Evolutionary conservation across 768 basidiomycete genomes (phyloP).

Genomic region (Pisolithus microcarpus): DNA sequence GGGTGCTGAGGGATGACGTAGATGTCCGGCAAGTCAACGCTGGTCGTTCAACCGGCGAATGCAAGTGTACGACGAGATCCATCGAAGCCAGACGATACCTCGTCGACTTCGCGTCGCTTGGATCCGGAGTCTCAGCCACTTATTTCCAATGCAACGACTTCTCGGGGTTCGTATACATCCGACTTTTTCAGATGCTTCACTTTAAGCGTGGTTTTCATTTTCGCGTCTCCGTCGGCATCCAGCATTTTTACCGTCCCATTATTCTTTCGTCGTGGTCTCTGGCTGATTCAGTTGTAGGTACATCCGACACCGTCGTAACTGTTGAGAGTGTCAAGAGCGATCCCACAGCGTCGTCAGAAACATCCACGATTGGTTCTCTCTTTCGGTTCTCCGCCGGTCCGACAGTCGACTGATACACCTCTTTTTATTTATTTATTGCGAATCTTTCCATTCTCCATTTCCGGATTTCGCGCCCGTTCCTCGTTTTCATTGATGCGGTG

Average conservation of each 20-base stretch:
- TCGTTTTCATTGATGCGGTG: conserved; percentile 15
- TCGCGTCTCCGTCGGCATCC: background rate
- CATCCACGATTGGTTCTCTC: conserved; percentile 31
- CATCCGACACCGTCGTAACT: conserved; percentile 11
- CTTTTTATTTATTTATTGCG: conserved; percentile 6
- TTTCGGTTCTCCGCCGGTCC: conserved; percentile 33
- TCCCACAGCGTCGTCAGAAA: conserved; percentile 20
- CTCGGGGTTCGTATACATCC: conserved; percentile 20
- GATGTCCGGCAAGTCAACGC: conserved; percentile 25
- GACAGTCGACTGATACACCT: conserved; percentile 35
- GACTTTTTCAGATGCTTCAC: background rate
- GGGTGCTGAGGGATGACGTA: conserved; percentile 13
- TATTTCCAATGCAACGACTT: background rate
- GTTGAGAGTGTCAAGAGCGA: conserved; percentile 12
- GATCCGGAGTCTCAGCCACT: conserved; percentile 7
- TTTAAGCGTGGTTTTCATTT: background rate
- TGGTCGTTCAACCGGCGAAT: conserved; percentile 7
- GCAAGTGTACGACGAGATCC: conserved; percentile 2
- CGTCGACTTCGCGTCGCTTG: background rate
- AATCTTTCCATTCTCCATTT: conserved; percentile 6
- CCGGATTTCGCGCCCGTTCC: conserved; percentile 10
- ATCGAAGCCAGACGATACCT: conserved; percentile 23
- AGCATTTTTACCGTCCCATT: background rate
- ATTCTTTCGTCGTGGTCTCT: conserved; percentile 12
- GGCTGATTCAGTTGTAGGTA: conserved; percentile 17